Conservation (phyloP, 148 eudicot genomes). For the Camellia lanceoleosa region DNA sequence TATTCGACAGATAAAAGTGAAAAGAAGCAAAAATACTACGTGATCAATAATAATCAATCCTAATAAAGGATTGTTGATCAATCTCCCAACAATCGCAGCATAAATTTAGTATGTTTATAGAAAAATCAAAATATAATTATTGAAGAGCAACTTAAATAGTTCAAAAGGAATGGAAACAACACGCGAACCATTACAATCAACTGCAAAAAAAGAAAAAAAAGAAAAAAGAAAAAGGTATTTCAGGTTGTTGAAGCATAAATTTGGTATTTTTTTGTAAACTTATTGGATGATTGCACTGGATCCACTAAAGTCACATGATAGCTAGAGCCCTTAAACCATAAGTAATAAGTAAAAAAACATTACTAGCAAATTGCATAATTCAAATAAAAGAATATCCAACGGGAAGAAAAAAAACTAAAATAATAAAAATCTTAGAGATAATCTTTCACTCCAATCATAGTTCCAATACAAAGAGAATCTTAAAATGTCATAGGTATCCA, state of each 20-base stretch:
- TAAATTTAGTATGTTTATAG: background rate
- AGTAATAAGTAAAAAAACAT: background rate
- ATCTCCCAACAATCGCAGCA: background rate
- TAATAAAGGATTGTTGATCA: background rate
- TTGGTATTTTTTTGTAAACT: background rate
- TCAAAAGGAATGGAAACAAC: background rate
- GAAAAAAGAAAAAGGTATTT: background rate
- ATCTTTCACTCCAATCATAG: background rate
- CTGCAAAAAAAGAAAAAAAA: background rate
- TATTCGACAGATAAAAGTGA: background rate
- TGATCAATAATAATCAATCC: slow-evolving; percentile 1
- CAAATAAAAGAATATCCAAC: background rate
- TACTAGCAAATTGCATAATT: background rate
- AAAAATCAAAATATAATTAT: background rate
- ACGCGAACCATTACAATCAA: background rate
- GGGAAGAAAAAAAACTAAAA: background rate
- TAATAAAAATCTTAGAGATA: background rate
- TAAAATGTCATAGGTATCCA: background rate
- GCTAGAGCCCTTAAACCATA: background rate
- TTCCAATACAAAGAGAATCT: background rate
- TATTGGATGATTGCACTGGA: background rate
- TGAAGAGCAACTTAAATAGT: too few relatives aligned
- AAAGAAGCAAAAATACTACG: background rate
- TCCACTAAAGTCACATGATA: background rate
- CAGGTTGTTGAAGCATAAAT: background rate